A percentile compares a stretch with the other conserved stretches of the same genome.
Conservation (phyloP, 176 grass and related monocot species). For the Neostapfia colusana region DNA sequence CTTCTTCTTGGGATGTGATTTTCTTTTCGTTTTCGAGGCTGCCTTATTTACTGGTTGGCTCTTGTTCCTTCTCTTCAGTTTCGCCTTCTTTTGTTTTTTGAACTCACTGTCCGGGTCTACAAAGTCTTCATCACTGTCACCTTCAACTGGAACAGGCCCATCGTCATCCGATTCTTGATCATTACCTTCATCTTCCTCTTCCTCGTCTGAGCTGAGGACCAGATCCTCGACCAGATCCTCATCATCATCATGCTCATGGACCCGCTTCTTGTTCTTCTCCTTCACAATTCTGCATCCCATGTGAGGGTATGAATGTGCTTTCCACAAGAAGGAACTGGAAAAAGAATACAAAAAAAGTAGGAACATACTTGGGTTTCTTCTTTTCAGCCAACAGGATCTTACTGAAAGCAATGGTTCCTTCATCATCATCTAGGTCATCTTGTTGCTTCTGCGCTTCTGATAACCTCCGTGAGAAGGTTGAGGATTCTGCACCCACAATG, state of each 20-base stretch:
- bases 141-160: conserved; percentile 46
- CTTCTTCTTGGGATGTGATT: conserved; percentile 49
- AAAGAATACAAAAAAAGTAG: background rate
- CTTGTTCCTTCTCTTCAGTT: conserved; percentile 47
- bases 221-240: conserved; percentile 86
- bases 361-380: conserved; percentile 73
- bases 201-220: conserved; percentile 86
- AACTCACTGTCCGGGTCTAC: conserved; percentile 43
- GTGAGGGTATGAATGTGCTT: conserved; percentile 24
- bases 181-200: conserved; percentile 36
- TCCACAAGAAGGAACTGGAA: background rate
- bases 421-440: conserved; percentile 56
- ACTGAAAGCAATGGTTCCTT: conserved; percentile 66
- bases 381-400: conserved; percentile 78
- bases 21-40: conserved; percentile 48
- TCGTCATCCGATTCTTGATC: conserved; percentile 29
- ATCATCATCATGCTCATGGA: conserved; percentile 51
- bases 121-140: conserved; percentile 46
- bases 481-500: conserved; percentile 67
- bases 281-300: conserved; percentile 38
- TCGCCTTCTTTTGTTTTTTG: conserved; percentile 51
- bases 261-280: conserved; percentile 72
- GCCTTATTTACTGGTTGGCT: conserved; percentile 7
- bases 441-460: conserved; percentile 48
- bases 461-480: conserved; percentile 57